These are phyloP conservation scores for Globisporangium irregulare DNA, from an alignment of 352 stramenopile genomes.

Conservation along the genomic window DNA sequence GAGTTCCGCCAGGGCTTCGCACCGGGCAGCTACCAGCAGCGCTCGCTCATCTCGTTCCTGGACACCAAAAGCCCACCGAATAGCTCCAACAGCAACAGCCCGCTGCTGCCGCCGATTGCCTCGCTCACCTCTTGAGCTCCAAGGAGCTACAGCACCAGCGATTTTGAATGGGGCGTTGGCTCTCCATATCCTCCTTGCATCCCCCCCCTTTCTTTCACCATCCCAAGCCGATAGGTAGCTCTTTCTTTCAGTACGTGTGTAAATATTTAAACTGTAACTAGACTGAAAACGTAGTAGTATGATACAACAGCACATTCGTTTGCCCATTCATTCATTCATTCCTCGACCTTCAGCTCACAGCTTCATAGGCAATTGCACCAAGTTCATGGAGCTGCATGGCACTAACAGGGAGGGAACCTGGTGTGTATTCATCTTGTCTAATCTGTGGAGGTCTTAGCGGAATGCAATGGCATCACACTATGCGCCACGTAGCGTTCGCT, in stretches of 20 bases:
- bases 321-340: background rate
- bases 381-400: background rate
- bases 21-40: background rate
- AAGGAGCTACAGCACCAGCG: background rate
- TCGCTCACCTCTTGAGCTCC: conserved; percentile 13
- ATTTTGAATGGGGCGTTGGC: background rate
- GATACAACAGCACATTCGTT: background rate
- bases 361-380: background rate
- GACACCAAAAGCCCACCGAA: conserved; percentile 5
- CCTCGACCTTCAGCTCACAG: background rate
- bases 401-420: background rate
- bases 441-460: no score
- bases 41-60: conserved; percentile 16
- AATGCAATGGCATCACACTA: background rate
- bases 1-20: conserved; percentile 4
- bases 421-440: no score
- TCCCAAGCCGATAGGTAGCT: background rate
- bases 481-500: background rate
- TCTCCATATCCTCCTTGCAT: background rate
- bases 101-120: conserved; percentile 12
- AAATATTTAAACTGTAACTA: conserved; percentile 14
- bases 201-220: background rate
- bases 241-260: conserved; percentile 5
- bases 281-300: conserved; percentile 7
- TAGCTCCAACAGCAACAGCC: background rate